Conservation (phyloP, 2,329 filamentous ascomycete genomes). For the Raffaelea deltoideospora region DNA sequence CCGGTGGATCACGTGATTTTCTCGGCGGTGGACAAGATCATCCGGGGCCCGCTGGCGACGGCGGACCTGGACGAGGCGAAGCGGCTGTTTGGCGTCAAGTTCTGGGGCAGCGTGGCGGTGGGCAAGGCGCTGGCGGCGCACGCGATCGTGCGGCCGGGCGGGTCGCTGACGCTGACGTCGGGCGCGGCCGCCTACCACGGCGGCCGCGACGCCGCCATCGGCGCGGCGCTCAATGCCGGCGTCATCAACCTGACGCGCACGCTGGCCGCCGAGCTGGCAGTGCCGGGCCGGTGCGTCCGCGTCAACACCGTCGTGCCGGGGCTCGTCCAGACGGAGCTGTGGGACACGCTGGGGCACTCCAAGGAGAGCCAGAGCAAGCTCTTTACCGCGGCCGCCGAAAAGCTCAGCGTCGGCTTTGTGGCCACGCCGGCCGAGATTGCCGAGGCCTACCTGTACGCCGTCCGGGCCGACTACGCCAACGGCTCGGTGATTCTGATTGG, state of each 20-base stretch:
- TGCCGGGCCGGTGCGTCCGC: constrained; percentile 11
- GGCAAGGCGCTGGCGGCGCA: constrained; percentile 20
- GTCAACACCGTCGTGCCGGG: constrained; percentile 19
- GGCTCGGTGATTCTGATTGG: constrained; percentile 14
- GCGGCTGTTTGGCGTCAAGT: constrained; percentile 23
- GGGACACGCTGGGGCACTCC: constrained; percentile 16
- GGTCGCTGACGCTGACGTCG: constrained; percentile 22
- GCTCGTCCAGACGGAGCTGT: constrained; percentile 17
- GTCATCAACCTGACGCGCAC: constrained; percentile 14
- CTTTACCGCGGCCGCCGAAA: constrained; percentile 9
- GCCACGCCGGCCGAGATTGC: constrained; percentile 13
- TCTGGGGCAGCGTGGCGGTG: constrained; percentile 21
- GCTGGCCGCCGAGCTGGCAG: constrained; percentile 14
- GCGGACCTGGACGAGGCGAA: constrained; percentile 18
- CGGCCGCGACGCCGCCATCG: constrained; percentile 17
- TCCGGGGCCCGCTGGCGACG: constrained; percentile 19
- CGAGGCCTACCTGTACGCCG: constrained; percentile 15
- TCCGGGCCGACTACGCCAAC: constrained; percentile 15
- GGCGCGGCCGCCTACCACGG: constrained; percentile 19
- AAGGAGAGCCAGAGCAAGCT: constrained; percentile 13
- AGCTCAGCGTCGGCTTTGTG: constrained; percentile 14
- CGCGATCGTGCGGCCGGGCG: constrained; percentile 19
- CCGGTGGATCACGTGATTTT: constrained; percentile 23
- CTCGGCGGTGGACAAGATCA: constrained; percentile 22
- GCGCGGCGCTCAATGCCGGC: constrained; percentile 17